Evolutionary conservation across 2,329 filamentous ascomycete species (phyloP), one percentile per base, ranked within the genome.

Genomic region (Elsinoe ampelina): DNA sequence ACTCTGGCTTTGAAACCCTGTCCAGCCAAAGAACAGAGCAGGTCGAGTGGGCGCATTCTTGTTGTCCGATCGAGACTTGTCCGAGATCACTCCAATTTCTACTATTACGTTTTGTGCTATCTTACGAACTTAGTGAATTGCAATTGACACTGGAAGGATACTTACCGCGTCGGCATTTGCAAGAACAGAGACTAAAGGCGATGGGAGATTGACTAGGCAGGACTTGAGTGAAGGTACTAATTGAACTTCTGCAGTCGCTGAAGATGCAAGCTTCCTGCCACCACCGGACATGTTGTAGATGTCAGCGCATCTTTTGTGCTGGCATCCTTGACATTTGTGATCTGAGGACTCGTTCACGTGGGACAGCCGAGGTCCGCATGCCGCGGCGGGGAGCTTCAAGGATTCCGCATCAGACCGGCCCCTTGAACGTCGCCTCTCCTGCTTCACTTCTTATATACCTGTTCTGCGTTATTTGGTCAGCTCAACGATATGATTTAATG

Each of bases 31-130:
- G 69, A 87, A 98, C 64, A 95, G 78, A 48, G 88, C 95, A 7
- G 54, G 12, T 13, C 38, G 35, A 11, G 45, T 12, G 4, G 34
- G 5, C 7, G 39, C 10, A n/a, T 13, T 30, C 22, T 38, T 56
- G 32, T n/a, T 34, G n/a, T 55, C 52, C 10, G 42, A 12, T 38
- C 56, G 58, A 35, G 48, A 34, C 66, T 80, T 81, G 55, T 73
- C 72, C 12, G 66, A 63, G 42, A 64, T 64, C 11, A 80, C 70
- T 69, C 80, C 86, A 61, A 98, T 80, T 73, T 98, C 93, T 70
- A 98, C 86, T 60, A 97, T 81, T 64, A 97, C 89, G 86, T 97
- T 95, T 74, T 98, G 93, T 34, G 87, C 89, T 59, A 91, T 80
- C 89, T 95, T 65, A 11, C 42, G 36, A 34, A 11, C 54, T 65